These are phyloP conservation scores for Lactifluus subvellereus DNA, from an alignment of 768 basidiomycete species.

Conservation along the genomic window DNA sequence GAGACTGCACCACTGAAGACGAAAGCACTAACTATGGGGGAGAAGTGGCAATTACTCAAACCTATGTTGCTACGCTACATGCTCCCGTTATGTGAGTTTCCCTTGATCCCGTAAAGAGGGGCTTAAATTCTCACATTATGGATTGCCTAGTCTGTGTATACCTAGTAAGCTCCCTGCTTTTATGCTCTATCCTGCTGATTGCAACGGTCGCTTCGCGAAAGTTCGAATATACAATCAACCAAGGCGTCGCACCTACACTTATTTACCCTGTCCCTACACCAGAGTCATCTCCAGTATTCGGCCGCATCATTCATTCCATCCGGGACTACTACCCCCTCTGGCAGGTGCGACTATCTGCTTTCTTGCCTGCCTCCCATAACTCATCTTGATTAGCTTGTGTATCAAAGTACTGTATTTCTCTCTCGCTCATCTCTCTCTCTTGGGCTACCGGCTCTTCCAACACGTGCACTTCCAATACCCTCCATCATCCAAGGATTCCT, in stretches of 20 bases:
- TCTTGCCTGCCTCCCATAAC: not conserved
- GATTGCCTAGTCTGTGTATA: constrained; percentile 49
- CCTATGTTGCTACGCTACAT: constrained; percentile 82
- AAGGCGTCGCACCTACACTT: constrained; percentile 88
- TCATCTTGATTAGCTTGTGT: constrained; percentile 52
- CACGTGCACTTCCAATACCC: constrained; percentile 62
- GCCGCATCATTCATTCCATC: constrained; percentile 73
- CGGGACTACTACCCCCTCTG: constrained; percentile 95
- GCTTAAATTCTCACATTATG: not conserved
- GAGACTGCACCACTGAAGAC: constrained; percentile 26
- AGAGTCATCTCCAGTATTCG: constrained; percentile 54
- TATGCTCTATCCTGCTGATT: constrained; percentile 4
- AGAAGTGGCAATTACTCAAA: constrained; percentile 77
- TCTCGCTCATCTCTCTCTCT: constrained; percentile 88
- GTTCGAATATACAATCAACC: constrained; percentile 89
- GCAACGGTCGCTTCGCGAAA: constrained; percentile 29
- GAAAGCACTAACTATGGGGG: constrained; percentile 51
- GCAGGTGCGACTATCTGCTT: constrained; percentile 52
- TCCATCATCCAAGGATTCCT: constrained; percentile 68
- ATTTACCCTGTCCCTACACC: constrained; percentile 76
- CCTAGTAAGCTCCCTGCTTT: constrained; percentile 38
- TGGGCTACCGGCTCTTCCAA: constrained; percentile 74
- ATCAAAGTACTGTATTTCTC: constrained; percentile 87
- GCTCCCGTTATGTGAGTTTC: constrained; percentile 79
- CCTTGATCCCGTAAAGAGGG: not conserved